phyloP scores from a whole-genome alignment of 768 basidiomycete genomes.

The Lentinula aciculospora region DNA sequence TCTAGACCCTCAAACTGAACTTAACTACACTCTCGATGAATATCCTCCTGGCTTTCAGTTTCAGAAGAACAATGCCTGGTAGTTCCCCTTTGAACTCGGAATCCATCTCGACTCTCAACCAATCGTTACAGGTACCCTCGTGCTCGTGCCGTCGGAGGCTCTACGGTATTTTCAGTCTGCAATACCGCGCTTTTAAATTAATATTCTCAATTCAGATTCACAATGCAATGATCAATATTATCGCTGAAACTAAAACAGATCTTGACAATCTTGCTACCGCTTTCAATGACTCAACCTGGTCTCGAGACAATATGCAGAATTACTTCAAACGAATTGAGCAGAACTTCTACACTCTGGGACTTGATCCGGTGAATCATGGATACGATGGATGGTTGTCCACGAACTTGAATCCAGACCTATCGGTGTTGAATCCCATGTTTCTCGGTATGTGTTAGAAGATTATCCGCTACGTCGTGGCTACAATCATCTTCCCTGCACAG shows the following conservation, averaged over 20 bases:
- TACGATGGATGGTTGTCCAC: conserved; percentile 25
- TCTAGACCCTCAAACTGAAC: conserved; percentile 19
- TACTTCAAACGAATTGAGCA: conserved; percentile 23
- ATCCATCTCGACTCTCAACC: not conserved
- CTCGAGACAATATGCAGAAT: conserved; percentile 22
- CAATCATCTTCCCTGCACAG: conserved; percentile 11
- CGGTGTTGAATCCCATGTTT: conserved; percentile 16
- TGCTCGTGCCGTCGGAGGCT: conserved; percentile 23
- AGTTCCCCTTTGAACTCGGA: not conserved
- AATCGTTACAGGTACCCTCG: conserved; percentile 21
- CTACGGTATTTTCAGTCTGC: conserved; percentile 16
- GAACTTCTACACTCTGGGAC: conserved; percentile 15
- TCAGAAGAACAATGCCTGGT: conserved; percentile 20
- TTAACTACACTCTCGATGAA: conserved; percentile 23
- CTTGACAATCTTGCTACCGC: conserved; percentile 19
- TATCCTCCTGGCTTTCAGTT: conserved; percentile 20
- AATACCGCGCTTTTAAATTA: not conserved
- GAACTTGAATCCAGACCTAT: conserved; percentile 17
- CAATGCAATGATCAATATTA: conserved; percentile 25
- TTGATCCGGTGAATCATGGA: conserved; percentile 20
- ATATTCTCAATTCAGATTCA: conserved; percentile 14
- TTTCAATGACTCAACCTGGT: conserved; percentile 23
- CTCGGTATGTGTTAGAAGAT: conserved; percentile 12
- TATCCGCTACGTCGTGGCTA: not conserved
- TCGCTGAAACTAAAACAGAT: conserved; percentile 18